These are phyloP conservation scores for Fomitopsis betulina DNA, from an alignment of 1,284 basidiomycete genomes.

Conservation along the genomic window DNA sequence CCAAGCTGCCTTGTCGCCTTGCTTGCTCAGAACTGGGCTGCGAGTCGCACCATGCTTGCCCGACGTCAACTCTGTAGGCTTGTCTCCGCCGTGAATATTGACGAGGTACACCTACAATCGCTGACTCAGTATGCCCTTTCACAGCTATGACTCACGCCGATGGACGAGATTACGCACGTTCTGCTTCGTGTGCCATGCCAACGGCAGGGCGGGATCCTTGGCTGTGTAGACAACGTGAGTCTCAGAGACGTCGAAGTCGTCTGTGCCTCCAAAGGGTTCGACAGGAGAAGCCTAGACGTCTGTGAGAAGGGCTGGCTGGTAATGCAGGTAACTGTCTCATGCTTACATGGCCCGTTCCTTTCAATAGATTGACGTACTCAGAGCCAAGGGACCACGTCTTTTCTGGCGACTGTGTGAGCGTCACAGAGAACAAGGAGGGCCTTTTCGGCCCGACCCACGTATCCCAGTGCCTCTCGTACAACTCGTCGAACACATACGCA, in stretches of 20 bases:
- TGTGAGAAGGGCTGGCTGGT: conserved; percentile 8
- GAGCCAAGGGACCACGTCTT: conserved; percentile 49
- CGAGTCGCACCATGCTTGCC: conserved; percentile 81
- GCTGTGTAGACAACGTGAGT: conserved; percentile 77
- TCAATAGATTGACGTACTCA: conserved; percentile 55
- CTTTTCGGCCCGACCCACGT: conserved; percentile 77
- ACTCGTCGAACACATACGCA: conserved; percentile 76
- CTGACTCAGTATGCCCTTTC: not conserved
- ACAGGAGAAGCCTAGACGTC: conserved; percentile 59
- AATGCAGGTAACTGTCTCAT: not conserved
- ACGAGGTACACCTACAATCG: conserved; percentile 58
- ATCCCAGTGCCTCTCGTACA: conserved; percentile 86
- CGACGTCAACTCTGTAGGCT: conserved; percentile 67
- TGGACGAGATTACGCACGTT: conserved; percentile 40
- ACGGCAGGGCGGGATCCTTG: conserved; percentile 71
- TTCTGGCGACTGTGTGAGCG: conserved; percentile 42
- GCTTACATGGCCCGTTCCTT: conserved; percentile 63
- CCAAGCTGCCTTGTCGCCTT: conserved; percentile 79
- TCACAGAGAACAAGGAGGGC: conserved; percentile 63
- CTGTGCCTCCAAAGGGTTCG: conserved; percentile 75
- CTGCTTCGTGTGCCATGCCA: conserved; percentile 78
- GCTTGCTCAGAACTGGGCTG: conserved; percentile 60
- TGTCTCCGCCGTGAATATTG: conserved; percentile 41
- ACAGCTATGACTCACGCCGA: too few species aligned
- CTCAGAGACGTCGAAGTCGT: conserved; percentile 73